These are phyloP conservation scores for Hypoxylon perforatum DNA, from an alignment of 495 filamentous ascomycete genomes.

Conservation along the genomic window DNA sequence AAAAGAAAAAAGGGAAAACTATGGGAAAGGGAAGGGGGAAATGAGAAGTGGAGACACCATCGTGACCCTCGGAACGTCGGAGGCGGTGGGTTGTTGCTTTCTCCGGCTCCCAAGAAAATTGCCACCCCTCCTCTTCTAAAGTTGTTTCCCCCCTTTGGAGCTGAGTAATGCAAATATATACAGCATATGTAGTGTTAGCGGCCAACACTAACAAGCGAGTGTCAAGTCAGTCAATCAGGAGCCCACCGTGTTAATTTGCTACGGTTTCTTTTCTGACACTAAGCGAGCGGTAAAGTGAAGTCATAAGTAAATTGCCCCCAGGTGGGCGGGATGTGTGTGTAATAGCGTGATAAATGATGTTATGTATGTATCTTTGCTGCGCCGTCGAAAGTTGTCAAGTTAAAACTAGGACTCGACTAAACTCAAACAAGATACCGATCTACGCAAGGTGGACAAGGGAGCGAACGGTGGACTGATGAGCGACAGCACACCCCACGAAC, in stretches of 20 bases:
- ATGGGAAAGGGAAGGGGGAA: background rate
- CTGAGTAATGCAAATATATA: slow-evolving; percentile 1
- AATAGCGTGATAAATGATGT: background rate
- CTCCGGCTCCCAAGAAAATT: no score
- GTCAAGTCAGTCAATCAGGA: no score
- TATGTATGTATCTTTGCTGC: background rate
- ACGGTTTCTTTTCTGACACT: no score
- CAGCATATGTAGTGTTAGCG: background rate
- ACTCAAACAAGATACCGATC: background rate
- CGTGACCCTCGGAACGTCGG: slow-evolving; percentile 32
- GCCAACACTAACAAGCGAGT: background rate
- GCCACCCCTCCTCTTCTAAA: background rate
- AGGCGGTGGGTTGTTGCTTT: slow-evolving; percentile 20
- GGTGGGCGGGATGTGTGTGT: no score
- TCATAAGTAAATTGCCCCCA: no score
- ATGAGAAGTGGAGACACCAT: slow-evolving; percentile 33
- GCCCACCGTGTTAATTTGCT: no score
- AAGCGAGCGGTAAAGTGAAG: no score
- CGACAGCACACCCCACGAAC: slow-evolving; percentile 42
- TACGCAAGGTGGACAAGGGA: background rate
- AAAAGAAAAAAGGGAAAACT: background rate
- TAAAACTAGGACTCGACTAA: background rate
- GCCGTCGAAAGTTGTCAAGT: background rate
- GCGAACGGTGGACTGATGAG: background rate
- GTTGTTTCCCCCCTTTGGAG: background rate